Evolutionary conservation across 2,329 filamentous ascomycete species (phyloP), one percentile per base, ranked within the genome.

Genomic region (Alternaria hordeiaustralica): DNA sequence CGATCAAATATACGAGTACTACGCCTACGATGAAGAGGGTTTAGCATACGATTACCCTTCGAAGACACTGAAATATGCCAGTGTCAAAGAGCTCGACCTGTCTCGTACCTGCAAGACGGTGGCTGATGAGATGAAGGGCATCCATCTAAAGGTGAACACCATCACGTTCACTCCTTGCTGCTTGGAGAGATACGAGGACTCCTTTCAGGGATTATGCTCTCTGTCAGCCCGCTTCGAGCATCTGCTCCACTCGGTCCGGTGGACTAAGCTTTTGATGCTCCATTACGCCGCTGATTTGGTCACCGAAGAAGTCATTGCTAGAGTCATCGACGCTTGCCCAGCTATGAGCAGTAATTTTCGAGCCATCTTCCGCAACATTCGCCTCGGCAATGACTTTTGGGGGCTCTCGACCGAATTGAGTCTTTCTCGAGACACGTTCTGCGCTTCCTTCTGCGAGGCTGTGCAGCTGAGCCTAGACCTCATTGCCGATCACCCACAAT

Each of bases 301-400:
- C 0, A 43, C n/a, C 0, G n/a, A 43, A 1, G 36, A 43, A 0
- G 2, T 43, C 0, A 43, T 43, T 8, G 36, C 7, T 10, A 1
- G 10, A 18, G 36, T 41, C 36, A 4, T 41, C 2, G 36, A 41
- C 9, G 36, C 6, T 2, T 41, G 15, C 4, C 36, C 36, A 41
- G 33, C 3, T n/a, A 15, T 41, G 33, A 41, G 33, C 33, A 4
- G 33, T 4, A 4, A 4, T n/a, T 41, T 41, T 8, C 3, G 33
- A 6, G 33, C n/a, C n/a, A n/a, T n/a, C n/a, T n/a, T n/a, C n/a
- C n/a, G n/a, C n/a, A n/a, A n/a, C n/a, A n/a, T n/a, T n/a, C n/a
- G n/a, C n/a, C n/a, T n/a, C n/a, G n/a, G n/a, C n/a, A n/a, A n/a
- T n/a, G n/a, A n/a, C n/a, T n/a, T n/a, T n/a, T n/a, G n/a, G n/a